Evolutionary conservation across 371 early-diverging fungal species (phyloP), one percentile per base, ranked within the genome.

Genomic region (Mortierella sp.): DNA sequence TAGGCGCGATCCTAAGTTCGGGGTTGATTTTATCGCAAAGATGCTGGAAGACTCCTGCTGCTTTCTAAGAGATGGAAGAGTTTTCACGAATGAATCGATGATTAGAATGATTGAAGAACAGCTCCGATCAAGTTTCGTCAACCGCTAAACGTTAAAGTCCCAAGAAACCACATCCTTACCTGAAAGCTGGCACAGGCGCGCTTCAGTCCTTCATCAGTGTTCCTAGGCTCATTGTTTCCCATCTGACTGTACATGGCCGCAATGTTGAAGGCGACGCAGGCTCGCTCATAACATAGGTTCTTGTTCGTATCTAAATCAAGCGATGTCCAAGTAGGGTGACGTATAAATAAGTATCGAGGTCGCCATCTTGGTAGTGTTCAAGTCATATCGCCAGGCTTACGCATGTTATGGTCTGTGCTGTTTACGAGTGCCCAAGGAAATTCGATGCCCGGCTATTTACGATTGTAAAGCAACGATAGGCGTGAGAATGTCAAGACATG

Each of bases 211-310:
- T 95, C 95, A 14, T 82, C 82, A 10, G 90, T 82, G 31, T 77
- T 70, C 54, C 87, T 81, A 63, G 84, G 83, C 70, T 94, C 92
- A 12, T 79, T 63, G 34, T 79, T 81, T 3, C 87, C 96, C 13
- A 96, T 77, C 59, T 91, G 88, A 65, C 90, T 89, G 71, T 95
- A 95, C 67, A 92, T 78, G 16, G 92, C 91, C 7, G 87, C 97
- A 43, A 96, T 85, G 68, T 95, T 92, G 77, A 91, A 96, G 34
- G 94, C 79, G 1, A 96, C 81, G 41, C 90, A 86, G 0, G 95
- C 93, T 54, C 90, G 88, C 68, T 96, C 96, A 73, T 89, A 95
- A 78, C 86, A 87, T 82, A 94, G 80, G 63, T 93, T 93, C 63
- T 85, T 82, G 64, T 46, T 63, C 0, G 67, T 59, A 25, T 59